Evolutionary conservation across 2,329 filamentous ascomycete genomes (phyloP).

Genomic region (Thelonectria discophora): DNA sequence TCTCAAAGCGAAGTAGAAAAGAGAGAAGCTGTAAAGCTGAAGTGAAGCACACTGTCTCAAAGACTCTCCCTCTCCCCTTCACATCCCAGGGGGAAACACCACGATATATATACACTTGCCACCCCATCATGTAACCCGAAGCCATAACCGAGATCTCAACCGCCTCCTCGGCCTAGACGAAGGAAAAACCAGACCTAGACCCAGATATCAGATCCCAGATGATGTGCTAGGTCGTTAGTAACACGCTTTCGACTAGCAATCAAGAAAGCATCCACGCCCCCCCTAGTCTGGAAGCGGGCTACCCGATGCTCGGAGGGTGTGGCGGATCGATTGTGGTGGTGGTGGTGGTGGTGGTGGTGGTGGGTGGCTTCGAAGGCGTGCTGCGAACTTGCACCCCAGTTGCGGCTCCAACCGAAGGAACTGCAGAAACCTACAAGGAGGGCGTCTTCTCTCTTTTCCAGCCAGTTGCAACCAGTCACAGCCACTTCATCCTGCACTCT

Average conservation of each 20-base stretch:
- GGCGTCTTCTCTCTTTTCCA: too few relatives aligned
- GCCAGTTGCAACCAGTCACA: too few relatives aligned
- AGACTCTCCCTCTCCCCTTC: not conserved
- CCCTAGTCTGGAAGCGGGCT: not conserved
- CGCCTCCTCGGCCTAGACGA: constrained; percentile 11
- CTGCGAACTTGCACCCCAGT: too few relatives aligned
- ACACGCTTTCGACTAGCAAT: not conserved
- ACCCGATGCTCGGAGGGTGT: constrained; percentile 16
- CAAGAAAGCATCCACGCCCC: not conserved
- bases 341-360: too few relatives aligned
- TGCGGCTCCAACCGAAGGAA: too few relatives aligned
- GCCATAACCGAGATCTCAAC: constrained; percentile 13
- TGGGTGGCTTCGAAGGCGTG: too few relatives aligned
- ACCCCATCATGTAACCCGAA: constrained; percentile 4
- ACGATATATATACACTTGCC: constrained; percentile 25
- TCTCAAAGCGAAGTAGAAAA: not conserved
- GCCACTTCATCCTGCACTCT: too few relatives aligned
- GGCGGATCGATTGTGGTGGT: too few relatives aligned
- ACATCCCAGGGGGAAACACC: constrained; percentile 5
- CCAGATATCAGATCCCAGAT: constrained; percentile 16
- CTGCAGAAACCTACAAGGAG: too few relatives aligned
- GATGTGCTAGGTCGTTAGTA: not conserved
- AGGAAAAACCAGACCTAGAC: too few relatives aligned
- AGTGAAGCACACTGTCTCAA: not conserved
- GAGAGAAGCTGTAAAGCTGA: not conserved